These are phyloP conservation scores for Dioszegia hungarica DNA, from an alignment of 768 basidiomycete genomes.

Conservation along the genomic window DNA sequence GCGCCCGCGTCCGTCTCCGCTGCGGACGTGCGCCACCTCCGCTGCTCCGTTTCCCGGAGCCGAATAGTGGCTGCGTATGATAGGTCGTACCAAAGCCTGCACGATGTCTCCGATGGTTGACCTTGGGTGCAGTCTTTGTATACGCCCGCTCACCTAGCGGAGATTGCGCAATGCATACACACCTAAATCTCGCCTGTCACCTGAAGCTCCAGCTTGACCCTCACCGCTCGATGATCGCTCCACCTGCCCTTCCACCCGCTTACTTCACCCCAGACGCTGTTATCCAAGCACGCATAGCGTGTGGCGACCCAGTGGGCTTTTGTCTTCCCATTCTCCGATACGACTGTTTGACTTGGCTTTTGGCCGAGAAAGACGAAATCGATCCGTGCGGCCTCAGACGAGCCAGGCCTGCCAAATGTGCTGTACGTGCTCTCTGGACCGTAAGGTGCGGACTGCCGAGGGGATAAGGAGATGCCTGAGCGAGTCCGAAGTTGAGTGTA, in stretches of 20 bases:
- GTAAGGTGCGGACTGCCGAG: conserved; percentile 20
- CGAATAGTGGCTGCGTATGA: no score
- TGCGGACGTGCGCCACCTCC: no score
- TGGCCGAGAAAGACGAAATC: conserved; percentile 27
- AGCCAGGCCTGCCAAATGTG: conserved; percentile 19
- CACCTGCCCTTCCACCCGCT: conserved; percentile 31
- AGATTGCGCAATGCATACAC: no score
- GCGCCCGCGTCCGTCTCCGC: no score
- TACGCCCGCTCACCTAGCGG: no score
- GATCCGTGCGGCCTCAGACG: conserved; percentile 11
- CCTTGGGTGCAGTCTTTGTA: no score
- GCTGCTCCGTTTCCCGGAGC: no score
- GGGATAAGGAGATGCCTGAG: neutral
- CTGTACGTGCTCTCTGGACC: conserved; percentile 27
- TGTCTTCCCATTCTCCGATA: neutral
- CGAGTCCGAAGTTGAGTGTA: conserved; percentile 19
- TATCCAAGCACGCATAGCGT: conserved; percentile 29
- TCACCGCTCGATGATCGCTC: conserved; percentile 36
- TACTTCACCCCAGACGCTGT: conserved; percentile 21
- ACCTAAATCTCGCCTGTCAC: no score
- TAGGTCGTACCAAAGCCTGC: no score
- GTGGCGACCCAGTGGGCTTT: conserved; percentile 19
- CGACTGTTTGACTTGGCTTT: neutral
- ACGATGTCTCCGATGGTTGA: no score
- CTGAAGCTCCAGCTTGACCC: neutral